Evolutionary conservation across 164 flowering plant species (phyloP).

Genomic region (Cinnamomum chago): DNA sequence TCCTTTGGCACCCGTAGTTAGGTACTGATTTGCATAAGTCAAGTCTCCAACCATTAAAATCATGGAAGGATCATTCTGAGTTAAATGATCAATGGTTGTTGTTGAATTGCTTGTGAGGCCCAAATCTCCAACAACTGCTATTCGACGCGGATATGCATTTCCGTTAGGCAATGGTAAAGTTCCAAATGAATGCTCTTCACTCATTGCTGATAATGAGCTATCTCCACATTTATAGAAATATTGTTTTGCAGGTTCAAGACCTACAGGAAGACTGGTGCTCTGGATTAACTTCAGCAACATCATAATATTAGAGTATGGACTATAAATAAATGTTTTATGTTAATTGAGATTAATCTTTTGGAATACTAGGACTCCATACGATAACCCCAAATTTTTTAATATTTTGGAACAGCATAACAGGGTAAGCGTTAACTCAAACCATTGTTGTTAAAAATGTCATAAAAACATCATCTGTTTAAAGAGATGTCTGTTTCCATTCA

Average conservation of each 20-base stretch:
- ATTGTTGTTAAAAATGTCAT: too few species aligned
- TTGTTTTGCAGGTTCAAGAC: slow-evolving; percentile 61
- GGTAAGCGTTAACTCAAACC: not conserved
- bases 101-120: slow-evolving; percentile 83
- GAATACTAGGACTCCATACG: not conserved
- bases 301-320: not conserved
- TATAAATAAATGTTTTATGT: too few species aligned
- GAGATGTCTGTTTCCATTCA: too few species aligned
- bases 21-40: slow-evolving; percentile 81
- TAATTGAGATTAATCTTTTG: not conserved
- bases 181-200: slow-evolving; percentile 56
- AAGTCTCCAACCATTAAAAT: slow-evolving; percentile 85
- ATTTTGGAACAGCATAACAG: not conserved
- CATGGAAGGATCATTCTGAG: slow-evolving; percentile 63
- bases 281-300: not conserved
- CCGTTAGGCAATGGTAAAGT: slow-evolving; percentile 52
- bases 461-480: too few species aligned
- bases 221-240: slow-evolving; percentile 89
- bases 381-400: too few species aligned
- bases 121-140: slow-evolving; percentile 81
- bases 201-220: slow-evolving; percentile 73
- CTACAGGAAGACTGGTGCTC: slow-evolving; percentile 25
- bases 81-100: slow-evolving; percentile 72
- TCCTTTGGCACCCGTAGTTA: slow-evolving; percentile 74
- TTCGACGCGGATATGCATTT: slow-evolving; percentile 47